phyloP scores from a whole-genome alignment of 192 early-diverging fungal genomes.

The Jimgerdemannia lactiflua region DNA sequence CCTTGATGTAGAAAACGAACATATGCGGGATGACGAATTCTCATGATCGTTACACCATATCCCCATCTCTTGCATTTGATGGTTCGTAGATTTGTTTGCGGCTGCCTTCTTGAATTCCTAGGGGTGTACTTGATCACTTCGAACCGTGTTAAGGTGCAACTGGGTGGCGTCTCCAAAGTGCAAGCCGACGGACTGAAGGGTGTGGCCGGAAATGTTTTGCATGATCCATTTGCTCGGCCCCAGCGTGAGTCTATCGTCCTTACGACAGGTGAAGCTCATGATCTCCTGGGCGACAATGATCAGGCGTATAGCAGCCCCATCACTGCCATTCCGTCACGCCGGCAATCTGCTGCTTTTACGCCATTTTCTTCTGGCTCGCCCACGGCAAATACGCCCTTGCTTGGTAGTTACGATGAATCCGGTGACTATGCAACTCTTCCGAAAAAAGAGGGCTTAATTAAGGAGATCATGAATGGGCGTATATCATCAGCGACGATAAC shows the following conservation, averaged over 20 bases:
- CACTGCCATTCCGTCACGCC: neutral
- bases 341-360: neutral
- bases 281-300: neutral
- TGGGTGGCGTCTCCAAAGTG: neutral
- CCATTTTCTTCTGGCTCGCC: neutral
- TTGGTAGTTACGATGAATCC: neutral
- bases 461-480: neutral
- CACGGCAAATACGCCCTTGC: neutral
- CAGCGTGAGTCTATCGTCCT: neutral
- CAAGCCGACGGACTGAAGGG: neutral
- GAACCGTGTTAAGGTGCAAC: constrained; percentile 29
- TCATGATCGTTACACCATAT: constrained; percentile 15
- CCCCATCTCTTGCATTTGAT: neutral
- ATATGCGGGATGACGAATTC: neutral
- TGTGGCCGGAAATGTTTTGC: neutral
- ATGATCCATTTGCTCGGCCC: neutral
- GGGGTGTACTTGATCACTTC: constrained; percentile 72
- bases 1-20: neutral
- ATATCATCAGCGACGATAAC: neutral
- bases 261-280: neutral
- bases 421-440: neutral
- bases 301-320: neutral
- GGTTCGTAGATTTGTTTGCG: constrained; percentile 43
- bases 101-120: constrained; percentile 58
- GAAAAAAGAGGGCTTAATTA: neutral